phyloP scores from a whole-genome alignment of 1,139 yeast species.

The Lodderomyces parapsilosis region DNA sequence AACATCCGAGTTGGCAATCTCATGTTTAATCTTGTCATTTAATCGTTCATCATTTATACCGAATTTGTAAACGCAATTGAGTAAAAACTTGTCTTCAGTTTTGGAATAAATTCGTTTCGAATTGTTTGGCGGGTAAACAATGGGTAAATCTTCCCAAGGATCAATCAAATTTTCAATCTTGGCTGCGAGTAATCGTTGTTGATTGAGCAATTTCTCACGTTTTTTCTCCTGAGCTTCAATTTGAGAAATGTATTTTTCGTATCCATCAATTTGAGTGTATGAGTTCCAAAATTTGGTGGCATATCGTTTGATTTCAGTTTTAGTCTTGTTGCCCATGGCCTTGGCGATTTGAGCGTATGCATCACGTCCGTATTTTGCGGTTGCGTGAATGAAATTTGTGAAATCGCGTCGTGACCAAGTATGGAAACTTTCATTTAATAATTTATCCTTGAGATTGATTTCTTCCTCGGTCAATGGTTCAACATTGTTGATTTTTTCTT shows the following conservation, averaged over 20 bases:
- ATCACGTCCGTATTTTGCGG: slow-evolving; percentile 77
- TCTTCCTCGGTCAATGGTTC: slow-evolving; percentile 79
- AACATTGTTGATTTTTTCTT: slow-evolving; percentile 65
- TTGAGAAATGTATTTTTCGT: slow-evolving; percentile 80
- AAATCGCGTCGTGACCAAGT: slow-evolving; percentile 90
- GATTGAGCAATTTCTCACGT: slow-evolving; percentile 59
- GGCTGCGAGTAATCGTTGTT: slow-evolving; percentile 60
- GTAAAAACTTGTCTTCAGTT: slow-evolving; percentile 79
- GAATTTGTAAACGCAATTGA: slow-evolving; percentile 69
- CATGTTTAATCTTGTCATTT: slow-evolving; percentile 75
- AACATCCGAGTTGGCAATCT: slow-evolving; percentile 66
- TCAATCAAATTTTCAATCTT: slow-evolving; percentile 64
- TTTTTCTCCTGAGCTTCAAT: slow-evolving; percentile 89
- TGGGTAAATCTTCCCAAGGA: slow-evolving; percentile 73
- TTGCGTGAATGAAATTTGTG: slow-evolving; percentile 76
- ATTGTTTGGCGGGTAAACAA: slow-evolving; percentile 89
- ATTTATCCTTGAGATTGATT: slow-evolving; percentile 55
- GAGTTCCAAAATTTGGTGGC: slow-evolving; percentile 73
- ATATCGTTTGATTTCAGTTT: slow-evolving; percentile 69
- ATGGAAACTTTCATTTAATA: slow-evolving; percentile 66
- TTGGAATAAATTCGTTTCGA: slow-evolving; percentile 83
- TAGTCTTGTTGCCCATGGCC: slow-evolving; percentile 66
- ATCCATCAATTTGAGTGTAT: slow-evolving; percentile 73
- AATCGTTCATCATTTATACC: slow-evolving; percentile 74
- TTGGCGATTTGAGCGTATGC: slow-evolving; percentile 59